Evolutionary conservation across 495 filamentous ascomycete species (phyloP), one percentile per base, ranked within the genome.

Genomic region (Aspergillus carlsbadensis): DNA sequence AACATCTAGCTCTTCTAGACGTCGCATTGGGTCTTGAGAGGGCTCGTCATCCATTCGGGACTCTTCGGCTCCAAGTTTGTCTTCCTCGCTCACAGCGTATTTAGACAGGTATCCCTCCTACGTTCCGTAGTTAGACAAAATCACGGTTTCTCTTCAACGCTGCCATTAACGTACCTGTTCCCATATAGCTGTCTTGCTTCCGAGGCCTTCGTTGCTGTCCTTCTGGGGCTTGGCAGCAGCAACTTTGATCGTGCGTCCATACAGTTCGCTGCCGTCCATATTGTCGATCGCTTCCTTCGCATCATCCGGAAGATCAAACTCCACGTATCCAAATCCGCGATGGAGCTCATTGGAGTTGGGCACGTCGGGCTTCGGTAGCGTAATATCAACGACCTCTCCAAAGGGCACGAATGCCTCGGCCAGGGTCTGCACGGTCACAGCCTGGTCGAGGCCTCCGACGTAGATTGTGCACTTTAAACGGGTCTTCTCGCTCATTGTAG

Each of bases 221-320:
- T 96, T 96, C 58, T 92, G 91, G 22, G 92, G 85, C 72, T 96
- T 99, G 24, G 95, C 94, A 34, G 85, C 81, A 13, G 90, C 90
- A 15, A 98, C 94, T 69, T 89, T 96, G 70, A 99, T 87, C 3
- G 94, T 88, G 29, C 89, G 81, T 2, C 93, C 95, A 67, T 90
- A 97, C n/a, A 99, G 79, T 76, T 96, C 92, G 57, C 91, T 87
- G 65, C 95, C 91, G 64, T 99, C 90, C 95, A 98, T 97, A 71
- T 99, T 99, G 79, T 98, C 91, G 66, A 99, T 96, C 35, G 94
- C 94, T 71, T 97, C 94, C 57, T 86, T 87, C 44, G 92, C 92
- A 73, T 99, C 94, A 51, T 84, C 84, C 18, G 84, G 79, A 33
- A 89, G 76, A 64, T 96, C 91, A 69, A 90, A 99, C 65, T 99